phyloP scores from a whole-genome alignment of 2,329 filamentous ascomycete genomes.

The Aspergillus brunneoviolaceus region DNA sequence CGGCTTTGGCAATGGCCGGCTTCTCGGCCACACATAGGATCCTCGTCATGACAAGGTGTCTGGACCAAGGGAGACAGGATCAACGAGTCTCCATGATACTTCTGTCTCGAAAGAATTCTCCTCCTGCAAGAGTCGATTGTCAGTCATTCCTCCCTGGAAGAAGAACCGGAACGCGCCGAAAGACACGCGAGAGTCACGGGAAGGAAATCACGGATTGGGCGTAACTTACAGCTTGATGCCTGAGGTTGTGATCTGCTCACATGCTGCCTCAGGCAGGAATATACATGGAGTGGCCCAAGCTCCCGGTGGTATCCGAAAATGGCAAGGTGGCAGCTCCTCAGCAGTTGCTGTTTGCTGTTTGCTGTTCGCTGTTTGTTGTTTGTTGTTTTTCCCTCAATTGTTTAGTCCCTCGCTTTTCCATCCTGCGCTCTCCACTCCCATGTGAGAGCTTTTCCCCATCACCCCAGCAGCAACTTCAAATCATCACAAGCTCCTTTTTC shows the following conservation, averaged over 20 bases:
- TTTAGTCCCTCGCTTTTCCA: neutral
- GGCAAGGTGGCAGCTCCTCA: neutral
- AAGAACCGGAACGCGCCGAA: neutral
- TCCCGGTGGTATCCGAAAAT: constrained; percentile 1
- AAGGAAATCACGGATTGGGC: constrained; percentile 2
- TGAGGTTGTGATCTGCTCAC: neutral
- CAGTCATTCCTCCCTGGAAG: neutral
- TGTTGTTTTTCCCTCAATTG: neutral
- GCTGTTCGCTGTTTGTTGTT: neutral
- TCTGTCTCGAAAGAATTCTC: too few species aligned
- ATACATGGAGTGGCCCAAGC: neutral
- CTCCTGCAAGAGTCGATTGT: neutral
- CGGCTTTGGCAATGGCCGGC: constrained; percentile 92
- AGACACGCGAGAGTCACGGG: constrained; percentile 22
- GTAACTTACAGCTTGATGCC: neutral
- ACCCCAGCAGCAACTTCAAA: constrained; percentile 2
- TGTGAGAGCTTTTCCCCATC: constrained; percentile 11
- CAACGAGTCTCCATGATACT: neutral
- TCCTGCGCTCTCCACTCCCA: constrained; percentile 3
- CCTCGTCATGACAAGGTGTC: constrained; percentile 25
- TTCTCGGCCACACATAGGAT: constrained; percentile 81
- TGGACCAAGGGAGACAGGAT: neutral
- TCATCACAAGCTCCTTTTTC: neutral
- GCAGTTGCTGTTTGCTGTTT: neutral
- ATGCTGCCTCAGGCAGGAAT: constrained; percentile 4